Conservation (phyloP, 306 rosid genomes). For the Lagenaria siceraria region DNA sequence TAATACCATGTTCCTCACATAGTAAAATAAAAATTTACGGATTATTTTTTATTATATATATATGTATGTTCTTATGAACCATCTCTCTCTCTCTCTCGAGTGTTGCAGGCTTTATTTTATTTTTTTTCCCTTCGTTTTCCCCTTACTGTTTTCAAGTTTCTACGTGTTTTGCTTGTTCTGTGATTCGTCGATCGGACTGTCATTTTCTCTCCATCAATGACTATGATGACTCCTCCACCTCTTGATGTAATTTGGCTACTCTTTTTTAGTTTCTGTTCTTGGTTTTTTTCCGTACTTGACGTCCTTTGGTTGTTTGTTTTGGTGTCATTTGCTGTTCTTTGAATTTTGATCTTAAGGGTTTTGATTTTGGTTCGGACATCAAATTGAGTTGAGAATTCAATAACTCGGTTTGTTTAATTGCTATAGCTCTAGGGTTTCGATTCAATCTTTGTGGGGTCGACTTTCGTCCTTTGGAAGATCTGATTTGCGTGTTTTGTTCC, state of each 20-base stretch:
- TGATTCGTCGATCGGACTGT: constrained; percentile 40
- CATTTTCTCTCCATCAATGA: constrained; percentile 28
- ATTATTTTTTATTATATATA: not conserved
- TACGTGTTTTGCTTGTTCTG: constrained; percentile 12
- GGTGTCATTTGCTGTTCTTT: not conserved
- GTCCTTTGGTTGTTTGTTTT: constrained; percentile 1
- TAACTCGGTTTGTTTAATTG: constrained; percentile 8
- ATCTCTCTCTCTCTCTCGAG: not conserved
- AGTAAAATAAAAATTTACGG: constrained; percentile 7
- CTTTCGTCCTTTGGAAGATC: constrained; percentile 25
- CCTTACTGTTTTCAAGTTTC: constrained; percentile 10
- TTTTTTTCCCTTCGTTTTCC: not conserved
- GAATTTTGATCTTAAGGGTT: constrained; percentile 23
- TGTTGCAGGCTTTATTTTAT: constrained; percentile 6
- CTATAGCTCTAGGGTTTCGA: constrained; percentile 30
- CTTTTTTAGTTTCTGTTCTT: not conserved
- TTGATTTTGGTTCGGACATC: constrained; percentile 2
- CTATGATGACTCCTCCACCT: constrained; percentile 44
- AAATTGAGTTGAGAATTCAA: constrained; percentile 11
- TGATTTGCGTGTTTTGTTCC: constrained; percentile 17
- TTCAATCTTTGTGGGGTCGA: constrained; percentile 22
- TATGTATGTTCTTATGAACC: not conserved
- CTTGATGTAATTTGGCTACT: constrained; percentile 23
- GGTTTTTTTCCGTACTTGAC: not conserved
- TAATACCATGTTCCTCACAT: not conserved